Conservation (phyloP, 2,329 filamentous ascomycete species). For the Aspergillus transmontanensis region DNA sequence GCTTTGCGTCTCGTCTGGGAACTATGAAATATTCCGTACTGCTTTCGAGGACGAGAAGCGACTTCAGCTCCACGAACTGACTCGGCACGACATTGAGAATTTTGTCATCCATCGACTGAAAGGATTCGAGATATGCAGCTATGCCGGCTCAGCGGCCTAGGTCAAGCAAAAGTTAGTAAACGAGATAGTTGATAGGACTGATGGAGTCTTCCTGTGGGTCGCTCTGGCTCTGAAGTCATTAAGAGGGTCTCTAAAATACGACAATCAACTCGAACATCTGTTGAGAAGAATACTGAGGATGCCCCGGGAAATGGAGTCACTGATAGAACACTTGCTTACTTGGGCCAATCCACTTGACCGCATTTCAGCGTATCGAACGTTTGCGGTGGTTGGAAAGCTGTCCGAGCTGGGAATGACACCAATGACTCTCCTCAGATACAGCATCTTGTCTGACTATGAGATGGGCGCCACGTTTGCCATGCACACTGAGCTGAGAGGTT, state of each 20-base stretch:
- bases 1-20: background rate
- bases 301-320: background rate
- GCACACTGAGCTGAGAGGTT: background rate
- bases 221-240: background rate
- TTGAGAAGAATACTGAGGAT: background rate
- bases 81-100: background rate
- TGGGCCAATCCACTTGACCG: background rate
- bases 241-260: background rate
- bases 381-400: background rate
- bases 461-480: background rate
- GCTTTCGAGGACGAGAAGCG: background rate
- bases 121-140: background rate
- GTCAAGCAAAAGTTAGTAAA: background rate
- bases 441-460: background rate
- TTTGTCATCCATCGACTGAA: background rate
- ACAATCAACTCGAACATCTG: background rate
- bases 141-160: background rate
- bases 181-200: background rate
- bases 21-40: background rate
- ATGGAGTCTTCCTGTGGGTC: slow-evolving; percentile 2
- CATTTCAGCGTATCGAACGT: background rate
- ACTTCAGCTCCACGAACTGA: slow-evolving; percentile 2
- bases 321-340: background rate
- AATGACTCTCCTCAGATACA: background rate
- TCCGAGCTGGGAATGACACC: background rate